Evolutionary conservation across 805 yeast genomes (phyloP), one percentile per base, ranked within the genome.

Genomic region (Peterozyma xylosa): DNA sequence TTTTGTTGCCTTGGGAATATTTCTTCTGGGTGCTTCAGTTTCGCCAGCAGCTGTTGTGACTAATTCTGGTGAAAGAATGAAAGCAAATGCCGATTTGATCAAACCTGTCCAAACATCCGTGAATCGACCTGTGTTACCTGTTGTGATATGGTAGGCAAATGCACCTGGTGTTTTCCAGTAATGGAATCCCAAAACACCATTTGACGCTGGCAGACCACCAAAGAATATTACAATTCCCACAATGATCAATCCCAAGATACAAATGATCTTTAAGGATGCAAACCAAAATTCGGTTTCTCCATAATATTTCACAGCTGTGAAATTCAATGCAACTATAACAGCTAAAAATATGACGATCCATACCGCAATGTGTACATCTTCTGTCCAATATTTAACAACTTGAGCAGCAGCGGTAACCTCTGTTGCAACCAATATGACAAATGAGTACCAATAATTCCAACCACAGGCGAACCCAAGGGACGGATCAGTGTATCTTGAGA

Each of bases 251-350:
- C 88, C 87, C 17, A 78, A 55, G 54, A 85, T 73, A 33, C 85
- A 73, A 41, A 82, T 49, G 32, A 85, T 77, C 59, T 84, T 85
- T 59, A 84, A 66, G 14, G 74, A 54, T 0, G 85, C 78, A 51
- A 79, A 71, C 82, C 82, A 83, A 59, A 78, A 85, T 53, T 79
- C 87, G 39, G 71, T 67, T 56, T 76, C 82, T 39, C 69, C 71
- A 32, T 13, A 76, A 48, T 79, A 78, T 39, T 60, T 65, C n/a
- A 77, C 74, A 47, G 80, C 81, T 49, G 73, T 68, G 32, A 73
- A 59, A 56, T 74, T 74, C 52, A 73, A 57, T 4, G 62, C 48
- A 11, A 68, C 51, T 41, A 73, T 70, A 3, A 72, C 46, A 9
- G 72, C 67, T 52, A 74, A 58, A 48, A 76, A 71, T 1, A 74